phyloP scores from a whole-genome alignment of 2,329 filamentous ascomycete genomes.

The Colletotrichum chrysophilum region DNA sequence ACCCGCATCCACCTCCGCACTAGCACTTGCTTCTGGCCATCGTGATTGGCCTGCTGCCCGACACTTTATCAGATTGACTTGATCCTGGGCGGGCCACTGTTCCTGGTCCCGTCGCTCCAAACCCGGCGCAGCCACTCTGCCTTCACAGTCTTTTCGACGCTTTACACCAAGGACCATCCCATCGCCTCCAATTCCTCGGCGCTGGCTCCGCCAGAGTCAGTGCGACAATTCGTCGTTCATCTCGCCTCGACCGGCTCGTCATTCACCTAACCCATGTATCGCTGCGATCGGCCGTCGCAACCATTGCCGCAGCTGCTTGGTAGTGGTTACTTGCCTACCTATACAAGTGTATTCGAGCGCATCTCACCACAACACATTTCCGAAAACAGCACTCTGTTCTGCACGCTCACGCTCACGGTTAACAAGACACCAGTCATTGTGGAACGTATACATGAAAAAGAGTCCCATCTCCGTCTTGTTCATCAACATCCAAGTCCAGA shows the following conservation, averaged over 20 bases:
- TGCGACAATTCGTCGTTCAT: background rate
- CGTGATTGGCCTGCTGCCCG: background rate
- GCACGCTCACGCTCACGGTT: background rate
- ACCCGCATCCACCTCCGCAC: slow-evolving; percentile 12
- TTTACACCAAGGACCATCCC: background rate
- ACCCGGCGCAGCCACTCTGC: background rate
- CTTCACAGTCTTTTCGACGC: background rate
- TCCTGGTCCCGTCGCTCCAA: background rate
- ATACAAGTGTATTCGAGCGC: background rate
- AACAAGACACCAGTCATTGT: background rate
- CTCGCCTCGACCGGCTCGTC: background rate
- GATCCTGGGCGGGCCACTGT: slow-evolving; percentile 5
- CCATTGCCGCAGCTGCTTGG: background rate
- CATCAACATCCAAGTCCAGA: background rate
- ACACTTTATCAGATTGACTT: slow-evolving; percentile 11
- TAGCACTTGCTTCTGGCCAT: background rate
- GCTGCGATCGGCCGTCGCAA: background rate
- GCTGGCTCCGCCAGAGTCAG: background rate
- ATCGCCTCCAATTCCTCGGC: background rate
- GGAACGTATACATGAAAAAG: background rate
- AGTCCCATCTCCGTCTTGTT: background rate
- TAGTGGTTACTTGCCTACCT: background rate
- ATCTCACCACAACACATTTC: background rate
- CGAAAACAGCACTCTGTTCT: background rate
- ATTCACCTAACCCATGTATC: background rate